Conservation (phyloP, 106 monocot species). For the Dioscorea alata region DNA sequence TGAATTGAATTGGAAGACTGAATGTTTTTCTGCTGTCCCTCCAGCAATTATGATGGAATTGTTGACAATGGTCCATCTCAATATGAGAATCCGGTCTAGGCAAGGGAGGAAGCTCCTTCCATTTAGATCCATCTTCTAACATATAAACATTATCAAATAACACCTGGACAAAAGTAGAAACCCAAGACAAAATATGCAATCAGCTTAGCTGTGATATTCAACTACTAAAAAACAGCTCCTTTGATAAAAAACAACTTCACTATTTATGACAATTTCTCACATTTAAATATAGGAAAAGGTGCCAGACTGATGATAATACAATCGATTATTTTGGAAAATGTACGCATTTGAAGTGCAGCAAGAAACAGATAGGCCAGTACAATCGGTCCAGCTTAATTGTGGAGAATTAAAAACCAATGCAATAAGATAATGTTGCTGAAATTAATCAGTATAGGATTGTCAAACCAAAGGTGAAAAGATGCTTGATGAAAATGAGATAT, state of each 20-base stretch:
- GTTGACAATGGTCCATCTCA: conserved; percentile 80
- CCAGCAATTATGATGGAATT: conserved; percentile 85
- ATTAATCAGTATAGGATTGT: too few relatives aligned
- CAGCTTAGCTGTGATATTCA: background rate
- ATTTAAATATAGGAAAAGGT: background rate
- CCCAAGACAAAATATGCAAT: background rate
- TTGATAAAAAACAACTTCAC: background rate
- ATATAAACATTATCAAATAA: conserved; percentile 82
- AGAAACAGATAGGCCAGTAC: background rate
- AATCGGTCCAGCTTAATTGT: background rate
- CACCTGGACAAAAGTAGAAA: conserved; percentile 33
- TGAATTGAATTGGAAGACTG: conserved; percentile 60
- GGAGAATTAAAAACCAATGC: background rate
- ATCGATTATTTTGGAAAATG: background rate
- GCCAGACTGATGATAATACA: background rate
- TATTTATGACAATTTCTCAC: background rate
- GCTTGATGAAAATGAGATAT: too few relatives aligned
- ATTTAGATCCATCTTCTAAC: conserved; percentile 61
- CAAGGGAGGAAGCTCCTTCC: conserved; percentile 80
- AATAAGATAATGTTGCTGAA: too few relatives aligned
- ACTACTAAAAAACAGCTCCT: background rate
- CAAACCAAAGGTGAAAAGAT: too few relatives aligned
- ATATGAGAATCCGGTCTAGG: conserved; percentile 97
- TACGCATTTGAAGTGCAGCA: background rate
- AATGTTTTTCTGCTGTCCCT: conserved; percentile 87